Evolutionary conservation across 2,329 filamentous ascomycete genomes (phyloP), one percentile per base, ranked within the genome.

Genomic region (Knufia petricola): DNA sequence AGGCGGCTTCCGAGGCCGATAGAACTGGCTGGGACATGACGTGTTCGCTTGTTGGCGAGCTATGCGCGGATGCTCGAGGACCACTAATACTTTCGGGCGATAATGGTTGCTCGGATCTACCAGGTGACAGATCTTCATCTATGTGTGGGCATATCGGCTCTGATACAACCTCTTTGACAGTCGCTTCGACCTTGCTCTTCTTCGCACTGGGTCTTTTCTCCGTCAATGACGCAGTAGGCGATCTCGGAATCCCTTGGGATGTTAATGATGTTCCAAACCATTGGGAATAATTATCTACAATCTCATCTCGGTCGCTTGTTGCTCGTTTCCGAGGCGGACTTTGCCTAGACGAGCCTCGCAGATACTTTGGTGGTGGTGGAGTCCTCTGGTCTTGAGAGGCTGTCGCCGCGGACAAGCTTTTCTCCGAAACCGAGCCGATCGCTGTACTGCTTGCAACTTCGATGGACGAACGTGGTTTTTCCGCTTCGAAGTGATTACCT

Each of bases 291-390:
- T 49, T 48, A 19, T 54, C 51, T 21, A 50, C 52, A 15, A 49
- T 24, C 21, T 52, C 45, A 34, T 56, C 52, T 8, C 54, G 41
- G 49, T 56, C 52, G 41, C 53, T 56, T 9, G 53, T 52, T 34
- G 53, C 54, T 44, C 56, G 51, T 44, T 57, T 56, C 19, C 52
- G 49, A 34, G 54, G 50, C 9, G 55, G 51, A 38, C 49, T 55
- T 12, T 15, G 19, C n/a, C 10, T 46, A 21, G 42, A 19, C 26
- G 44, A 21, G 26, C 20, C 2, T 24, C 34, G 44, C 12, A 12
- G n/a, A 17, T 39, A 30, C 36, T 17, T 9, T 38, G 20, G 20
- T 24, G 30, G 4, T 38, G 23, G 26, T 13, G 19, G 34, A 39
- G 44, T 39, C 20, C 39, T 34, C 38, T 26, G 23, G 10, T 30